Base-by-base conservation (phyloP, 1,284 basidiomycete species). In the Uromyces viciae-fabae region DNA sequence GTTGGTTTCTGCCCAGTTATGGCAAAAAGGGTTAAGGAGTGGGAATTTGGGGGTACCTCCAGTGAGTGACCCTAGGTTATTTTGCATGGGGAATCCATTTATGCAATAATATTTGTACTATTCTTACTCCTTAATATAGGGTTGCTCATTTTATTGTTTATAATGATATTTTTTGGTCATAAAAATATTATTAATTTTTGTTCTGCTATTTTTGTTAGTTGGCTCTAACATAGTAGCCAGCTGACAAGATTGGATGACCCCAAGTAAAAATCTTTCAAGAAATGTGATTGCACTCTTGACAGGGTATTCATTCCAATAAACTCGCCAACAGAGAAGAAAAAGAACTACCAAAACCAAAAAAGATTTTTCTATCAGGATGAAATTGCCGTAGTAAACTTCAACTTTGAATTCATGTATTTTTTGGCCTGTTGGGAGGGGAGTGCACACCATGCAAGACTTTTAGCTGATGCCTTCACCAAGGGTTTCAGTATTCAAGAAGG, bases 391-490 rank as follows among this genome's bases (percentile, higher is more conserved):
- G 49, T 56, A 1, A 60, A 60, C 19, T 75, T 75, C n/a, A 42
- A 75, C 33, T 42, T 75, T 17, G 5, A 42, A 54, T 56, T 75
- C 14, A 14, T 28, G 0, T 75, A 60, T 43, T 14, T 75, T 3
- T 17, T 54, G 25, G 72, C 54, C 25, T 49, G 72, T 28, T 75
- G 72, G 72, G 72, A 75, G 22, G 72, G 72, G 1, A 75, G 52
- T 58, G 36, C 69, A 5, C 69, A 72, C 22, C 4, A 72, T 52
- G 25, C 22, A 9, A 11, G 14, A 4, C 43, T 72, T 5, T 19
- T 72, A 1, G 14, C 19, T 9, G 38, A 72, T 52, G 69, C 69
- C 17, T n/a, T 49, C 25, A 7, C 22, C 9, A 54, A 52, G 4
- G n/a, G 19, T 15, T 14, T 72, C 1, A 36, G 0, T 8, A 54